Evolutionary conservation across 495 filamentous ascomycete genomes (phyloP), one percentile per base, ranked within the genome.

Genomic region (Chaetomidium leptoderma): DNA sequence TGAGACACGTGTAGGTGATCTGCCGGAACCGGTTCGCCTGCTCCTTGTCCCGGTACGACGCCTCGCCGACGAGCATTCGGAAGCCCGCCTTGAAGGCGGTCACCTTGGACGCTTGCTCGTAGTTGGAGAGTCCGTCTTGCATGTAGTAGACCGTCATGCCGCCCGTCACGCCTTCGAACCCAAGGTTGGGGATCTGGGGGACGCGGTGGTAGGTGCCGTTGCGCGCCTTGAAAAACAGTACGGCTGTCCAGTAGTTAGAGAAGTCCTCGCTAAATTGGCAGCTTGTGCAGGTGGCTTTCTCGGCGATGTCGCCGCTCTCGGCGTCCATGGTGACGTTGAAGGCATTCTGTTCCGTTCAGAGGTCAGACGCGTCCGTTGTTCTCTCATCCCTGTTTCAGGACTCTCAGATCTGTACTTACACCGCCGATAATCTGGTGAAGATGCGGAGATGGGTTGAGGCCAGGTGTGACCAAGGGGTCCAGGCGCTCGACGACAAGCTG

Each of bases 121-220:
- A 50, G 47, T 50, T 50, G 47, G 47, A 30, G 17, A 50, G 32
- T 19, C 47, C 47, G 32, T 50, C 47, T 32, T 50, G 47, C 47
- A 50, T 50, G 47, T 50, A 50, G 47, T 50, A 50, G 29, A 50
- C 47, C 10, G 47, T 50, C 47, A 50, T 50, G 19, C 47, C 47
- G 8, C 47, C 47, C 17, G n/a, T 35, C 47, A 36, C 30, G 32
- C 47, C 47, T 10, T 35, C 29, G 47, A 50, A 50, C 9, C 47
- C 47, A 17, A 50, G 30, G 47, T 50, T 50, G 47, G 47, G 47
- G 9, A 35, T 26, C 17, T 50, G 47, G 4, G 47, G 47, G 11
- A 50, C 47, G 9, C 47, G 47, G 30, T 50, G 32, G 32, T 35
- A 35, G 9, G 47, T 35, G 17, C 47, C 47, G 47, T 50, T 50